These are phyloP conservation scores for Pyricularia grisea DNA, from an alignment of 2,329 filamentous ascomycete genomes.

Conservation along the genomic window DNA sequence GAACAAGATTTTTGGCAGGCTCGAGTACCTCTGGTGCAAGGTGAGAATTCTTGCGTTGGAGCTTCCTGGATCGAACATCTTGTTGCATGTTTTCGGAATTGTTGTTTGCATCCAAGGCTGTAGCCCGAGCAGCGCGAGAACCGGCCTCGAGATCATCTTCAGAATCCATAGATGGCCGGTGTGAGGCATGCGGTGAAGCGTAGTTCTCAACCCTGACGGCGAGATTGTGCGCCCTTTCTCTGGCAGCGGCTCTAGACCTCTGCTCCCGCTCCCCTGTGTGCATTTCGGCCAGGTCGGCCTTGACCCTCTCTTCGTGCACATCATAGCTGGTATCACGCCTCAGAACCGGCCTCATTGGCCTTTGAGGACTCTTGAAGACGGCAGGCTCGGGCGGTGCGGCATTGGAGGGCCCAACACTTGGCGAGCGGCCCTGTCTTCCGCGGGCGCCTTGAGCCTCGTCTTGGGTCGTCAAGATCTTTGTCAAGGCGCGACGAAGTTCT, in stretches of 20 bases:
- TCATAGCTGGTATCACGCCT: slow-evolving; percentile 5
- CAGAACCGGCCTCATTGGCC: background rate
- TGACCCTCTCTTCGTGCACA: background rate
- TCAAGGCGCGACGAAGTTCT: slow-evolving; percentile 3
- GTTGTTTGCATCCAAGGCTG: background rate
- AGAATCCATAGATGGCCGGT: background rate
- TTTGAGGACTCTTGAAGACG: background rate
- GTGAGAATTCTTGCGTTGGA: background rate
- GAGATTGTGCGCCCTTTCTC: slow-evolving; percentile 3
- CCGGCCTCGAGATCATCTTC: slow-evolving; percentile 1
- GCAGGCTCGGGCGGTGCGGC: background rate
- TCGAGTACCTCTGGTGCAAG: slow-evolving; percentile 7
- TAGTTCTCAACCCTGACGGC: slow-evolving; percentile 5
- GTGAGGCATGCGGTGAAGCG: background rate
- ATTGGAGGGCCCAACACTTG: background rate
- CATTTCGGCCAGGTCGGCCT: slow-evolving; percentile 2
- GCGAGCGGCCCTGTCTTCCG: background rate
- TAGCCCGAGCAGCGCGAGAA: background rate
- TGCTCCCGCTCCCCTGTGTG: slow-evolving; percentile 2
- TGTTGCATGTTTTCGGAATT: background rate
- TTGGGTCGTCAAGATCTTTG: background rate
- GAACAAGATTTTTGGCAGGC: slow-evolving; percentile 9
- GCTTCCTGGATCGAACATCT: background rate
- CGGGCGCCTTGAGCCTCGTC: background rate
- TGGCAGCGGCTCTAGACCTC: background rate